These are phyloP conservation scores for Panaeolus papilionaceus DNA, from an alignment of 768 basidiomycete genomes.

Conservation along the genomic window DNA sequence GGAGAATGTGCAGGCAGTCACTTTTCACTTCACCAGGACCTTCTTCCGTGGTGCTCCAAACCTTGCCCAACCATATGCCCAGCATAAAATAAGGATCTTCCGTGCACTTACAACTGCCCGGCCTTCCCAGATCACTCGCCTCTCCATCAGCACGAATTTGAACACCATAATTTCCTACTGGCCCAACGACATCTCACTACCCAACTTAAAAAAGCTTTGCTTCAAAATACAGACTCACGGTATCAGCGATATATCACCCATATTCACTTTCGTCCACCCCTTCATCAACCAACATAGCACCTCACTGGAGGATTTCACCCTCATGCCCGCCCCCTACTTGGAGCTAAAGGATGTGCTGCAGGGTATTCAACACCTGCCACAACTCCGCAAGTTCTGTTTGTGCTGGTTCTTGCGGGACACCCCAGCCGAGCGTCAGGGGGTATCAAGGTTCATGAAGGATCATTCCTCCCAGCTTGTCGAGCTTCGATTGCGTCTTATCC, in stretches of 20 bases:
- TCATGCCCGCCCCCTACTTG: background rate
- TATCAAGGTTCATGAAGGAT: background rate
- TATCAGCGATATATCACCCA: background rate
- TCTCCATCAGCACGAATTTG: background rate
- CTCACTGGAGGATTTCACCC: background rate
- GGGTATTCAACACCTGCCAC: background rate
- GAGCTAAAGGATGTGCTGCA: background rate
- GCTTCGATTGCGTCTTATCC: background rate
- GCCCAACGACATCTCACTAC: background rate
- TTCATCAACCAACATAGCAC: background rate
- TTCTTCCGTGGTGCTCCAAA: background rate
- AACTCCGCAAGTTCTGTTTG: background rate
- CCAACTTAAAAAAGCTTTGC: background rate
- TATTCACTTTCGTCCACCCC: background rate
- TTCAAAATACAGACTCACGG: background rate
- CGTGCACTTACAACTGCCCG: background rate
- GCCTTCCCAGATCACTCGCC: background rate
- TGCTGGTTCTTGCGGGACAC: background rate
- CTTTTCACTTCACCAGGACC: background rate
- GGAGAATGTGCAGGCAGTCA: background rate
- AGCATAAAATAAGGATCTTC: background rate
- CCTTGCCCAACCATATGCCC: background rate
- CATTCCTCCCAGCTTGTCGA: background rate
- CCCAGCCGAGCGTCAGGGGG: background rate
- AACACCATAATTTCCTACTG: background rate